Evolutionary conservation across 2,329 filamentous ascomycete genomes (phyloP).

Genomic region (Dactylellina drechsleri): DNA sequence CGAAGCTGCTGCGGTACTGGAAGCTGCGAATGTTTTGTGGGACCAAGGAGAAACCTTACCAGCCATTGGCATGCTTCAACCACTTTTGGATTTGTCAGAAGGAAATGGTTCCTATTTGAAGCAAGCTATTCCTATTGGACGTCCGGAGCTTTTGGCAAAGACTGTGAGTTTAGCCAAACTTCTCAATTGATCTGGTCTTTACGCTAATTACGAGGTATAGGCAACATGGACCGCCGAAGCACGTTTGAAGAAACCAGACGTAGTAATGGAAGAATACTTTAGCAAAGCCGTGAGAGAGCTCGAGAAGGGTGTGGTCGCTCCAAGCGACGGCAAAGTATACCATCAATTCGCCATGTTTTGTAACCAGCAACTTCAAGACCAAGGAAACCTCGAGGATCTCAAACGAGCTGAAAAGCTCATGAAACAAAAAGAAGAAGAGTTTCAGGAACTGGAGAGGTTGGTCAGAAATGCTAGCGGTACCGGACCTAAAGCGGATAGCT

Average conservation of each 20-base stretch:
- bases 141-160: constrained; percentile 83
- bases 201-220: constrained; percentile 60
- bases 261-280: constrained; percentile 87
- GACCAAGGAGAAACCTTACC: constrained; percentile 89
- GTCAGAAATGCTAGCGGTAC: constrained; percentile 61
- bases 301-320: constrained; percentile 70
- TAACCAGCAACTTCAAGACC: constrained; percentile 89
- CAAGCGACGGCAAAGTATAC: constrained; percentile 83
- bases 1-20: constrained; percentile 79
- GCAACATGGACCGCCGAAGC: constrained; percentile 90
- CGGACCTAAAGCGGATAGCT: constrained; percentile 62
- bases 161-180: constrained; percentile 66
- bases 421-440: constrained; percentile 82
- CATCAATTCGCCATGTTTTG: constrained; percentile 96
- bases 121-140: constrained; percentile 74
- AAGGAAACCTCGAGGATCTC: constrained; percentile 84
- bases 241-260: constrained; percentile 86
- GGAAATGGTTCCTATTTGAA: constrained; percentile 68
- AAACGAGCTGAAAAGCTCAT: constrained; percentile 80
- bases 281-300: constrained; percentile 84
- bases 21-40: constrained; percentile 91
- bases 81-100: constrained; percentile 67
- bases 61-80: constrained; percentile 87
- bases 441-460: constrained; percentile 75
- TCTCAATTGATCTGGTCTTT: background rate